Conservation (phyloP, 306 rosid species). For the Citrullus amarus region DNA sequence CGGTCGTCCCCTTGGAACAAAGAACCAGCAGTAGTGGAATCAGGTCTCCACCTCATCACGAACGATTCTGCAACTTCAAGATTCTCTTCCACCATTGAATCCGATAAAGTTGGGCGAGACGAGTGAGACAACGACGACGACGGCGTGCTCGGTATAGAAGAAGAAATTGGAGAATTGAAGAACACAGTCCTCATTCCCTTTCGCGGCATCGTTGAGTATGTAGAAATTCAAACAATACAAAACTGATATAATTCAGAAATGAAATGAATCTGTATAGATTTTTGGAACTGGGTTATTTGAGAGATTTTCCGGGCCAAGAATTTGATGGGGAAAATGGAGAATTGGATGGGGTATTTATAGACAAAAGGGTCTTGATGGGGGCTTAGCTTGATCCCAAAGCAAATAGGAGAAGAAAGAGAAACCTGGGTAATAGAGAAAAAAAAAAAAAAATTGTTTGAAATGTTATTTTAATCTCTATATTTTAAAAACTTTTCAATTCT, state of each 20-base stretch:
- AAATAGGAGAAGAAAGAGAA: not conserved
- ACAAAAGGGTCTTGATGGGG: not conserved
- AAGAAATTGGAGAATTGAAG: constrained; percentile 13
- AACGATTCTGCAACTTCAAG: constrained; percentile 32
- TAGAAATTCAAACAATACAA: not conserved
- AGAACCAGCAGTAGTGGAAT: not conserved
- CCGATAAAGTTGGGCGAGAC: constrained; percentile 20
- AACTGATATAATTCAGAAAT: not conserved
- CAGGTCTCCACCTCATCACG: constrained; percentile 23
- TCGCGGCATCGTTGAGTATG: not conserved
- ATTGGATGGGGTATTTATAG: not conserved
- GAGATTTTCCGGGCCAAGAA: not conserved
- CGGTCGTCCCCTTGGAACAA: constrained; percentile 30
- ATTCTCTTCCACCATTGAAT: constrained; percentile 30
- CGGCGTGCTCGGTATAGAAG: not conserved
- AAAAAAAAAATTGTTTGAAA: no score
- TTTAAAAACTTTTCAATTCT: no score
- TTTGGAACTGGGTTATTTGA: not conserved
- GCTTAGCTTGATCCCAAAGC: not conserved
- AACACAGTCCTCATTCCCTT: constrained; percentile 18
- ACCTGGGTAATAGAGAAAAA: not conserved
- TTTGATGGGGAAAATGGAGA: not conserved
- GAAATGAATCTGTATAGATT: not conserved
- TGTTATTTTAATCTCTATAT: no score
- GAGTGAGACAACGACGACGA: not conserved